Base-by-base conservation (phyloP, 345 rosid species). In the Lagerstroemia speciosa region DNA sequence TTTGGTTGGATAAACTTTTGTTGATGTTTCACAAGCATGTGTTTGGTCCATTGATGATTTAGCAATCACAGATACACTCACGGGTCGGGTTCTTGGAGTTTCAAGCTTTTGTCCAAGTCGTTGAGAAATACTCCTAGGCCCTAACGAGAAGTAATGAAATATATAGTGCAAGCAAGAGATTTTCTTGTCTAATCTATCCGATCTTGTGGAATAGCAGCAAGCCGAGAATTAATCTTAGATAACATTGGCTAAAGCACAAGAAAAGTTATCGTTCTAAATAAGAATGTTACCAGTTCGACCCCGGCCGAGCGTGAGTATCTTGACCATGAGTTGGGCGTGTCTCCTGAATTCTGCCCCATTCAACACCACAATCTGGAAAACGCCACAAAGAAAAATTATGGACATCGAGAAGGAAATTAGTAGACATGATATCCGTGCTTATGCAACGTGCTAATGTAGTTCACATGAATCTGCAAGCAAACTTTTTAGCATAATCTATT, bases 101-200 rank as follows among this genome's bases (percentile, higher is more conserved):
- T 19, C 11, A 55, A 5, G 14, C 15, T 55, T n/a, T 36, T 36
- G 38, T 36, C 61, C 24, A n/a, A 55, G 31, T 55, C 61, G 24
- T 30, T 24, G 61, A 55, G 55, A 19, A 19, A 45, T 45, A 16
- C 24, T 48, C 55, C 24, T 19, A 48, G 55, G 24, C 55, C 20
- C 24, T 48, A 48, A 19, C 24, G 55, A 48, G 55, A 48, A 48
- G 55, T 3, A 20, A 46, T 17, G 29, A 43, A 27, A 15, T 66
- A 45, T 10, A 53, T 30, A 45, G 17, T 45, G 69, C 69, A 66
- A 66, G 1, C 16, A 43, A 43, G 17, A 43, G 57, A 66, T 66
- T 45, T 66, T 66, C 69, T 45, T 43, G 46, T 48, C 69, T 30
- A 66, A 66, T 53, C 46, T 53, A 66, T 30, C 69, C 41, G 69